These are phyloP conservation scores for Aspergillus sclerotioniger DNA, from an alignment of 495 filamentous ascomycete genomes.

Conservation along the genomic window DNA sequence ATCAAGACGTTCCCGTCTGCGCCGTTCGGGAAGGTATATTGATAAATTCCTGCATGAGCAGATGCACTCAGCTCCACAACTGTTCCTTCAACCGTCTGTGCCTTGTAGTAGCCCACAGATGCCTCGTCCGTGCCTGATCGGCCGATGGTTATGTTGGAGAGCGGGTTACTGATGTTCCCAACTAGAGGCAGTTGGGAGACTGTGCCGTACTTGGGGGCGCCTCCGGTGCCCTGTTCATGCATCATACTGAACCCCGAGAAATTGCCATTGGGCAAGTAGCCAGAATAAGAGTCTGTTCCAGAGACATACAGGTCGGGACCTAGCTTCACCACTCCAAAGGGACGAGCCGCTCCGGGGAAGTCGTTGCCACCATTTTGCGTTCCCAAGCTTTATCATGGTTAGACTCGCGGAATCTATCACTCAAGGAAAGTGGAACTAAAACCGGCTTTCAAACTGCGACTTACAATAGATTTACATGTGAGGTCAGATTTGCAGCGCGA, in stretches of 20 bases:
- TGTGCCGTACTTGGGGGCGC: conserved; percentile 70
- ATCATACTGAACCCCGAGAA: conserved; percentile 71
- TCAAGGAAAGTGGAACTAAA: too few species aligned
- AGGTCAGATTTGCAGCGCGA: conserved; percentile 20
- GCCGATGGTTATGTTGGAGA: conserved; percentile 53
- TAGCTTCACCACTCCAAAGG: conserved; percentile 70
- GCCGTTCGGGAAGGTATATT: conserved; percentile 55
- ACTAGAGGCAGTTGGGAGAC: conserved; percentile 64
- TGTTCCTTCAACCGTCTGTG: conserved; percentile 52
- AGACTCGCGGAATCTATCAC: too few species aligned
- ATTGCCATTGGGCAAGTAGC: conserved; percentile 56
- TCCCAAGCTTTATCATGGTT: conserved; percentile 24
- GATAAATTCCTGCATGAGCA: conserved; percentile 60
- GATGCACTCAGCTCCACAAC: conserved; percentile 60
- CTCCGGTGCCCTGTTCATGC: conserved; percentile 74
- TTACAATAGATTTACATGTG: conserved; percentile 38
- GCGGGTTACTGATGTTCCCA: conserved; percentile 53
- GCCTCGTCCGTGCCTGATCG: conserved; percentile 51
- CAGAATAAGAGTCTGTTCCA: conserved; percentile 63
- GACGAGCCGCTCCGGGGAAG: conserved; percentile 64
- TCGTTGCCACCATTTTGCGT: conserved; percentile 60
- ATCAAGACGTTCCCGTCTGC: conserved; percentile 54
- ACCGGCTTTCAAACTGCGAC: conserved; percentile 4
- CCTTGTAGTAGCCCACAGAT: conserved; percentile 64
- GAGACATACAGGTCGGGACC: conserved; percentile 56